Evolutionary conservation across 768 basidiomycete species (phyloP).

Genomic region (Russula abietina): DNA sequence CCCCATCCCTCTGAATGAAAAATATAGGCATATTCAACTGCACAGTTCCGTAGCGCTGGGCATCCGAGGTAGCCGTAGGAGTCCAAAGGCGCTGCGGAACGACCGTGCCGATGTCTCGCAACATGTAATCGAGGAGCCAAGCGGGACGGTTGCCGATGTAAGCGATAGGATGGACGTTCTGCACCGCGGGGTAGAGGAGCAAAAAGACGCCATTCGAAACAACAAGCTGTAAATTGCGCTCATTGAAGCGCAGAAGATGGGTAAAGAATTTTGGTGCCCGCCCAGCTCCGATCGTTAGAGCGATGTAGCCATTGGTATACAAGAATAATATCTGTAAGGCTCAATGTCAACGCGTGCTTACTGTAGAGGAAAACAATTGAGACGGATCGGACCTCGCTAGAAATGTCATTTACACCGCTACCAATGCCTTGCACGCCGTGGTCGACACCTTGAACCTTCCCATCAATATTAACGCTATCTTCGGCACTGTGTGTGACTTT

Average conservation of each 20-base stretch:
- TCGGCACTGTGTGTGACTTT: too few relatives aligned
- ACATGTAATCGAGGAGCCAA: slow-evolving; percentile 7
- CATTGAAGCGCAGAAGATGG: not conserved
- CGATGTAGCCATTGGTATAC: slow-evolving; percentile 1
- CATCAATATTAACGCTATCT: too few relatives aligned
- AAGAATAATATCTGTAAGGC: not conserved
- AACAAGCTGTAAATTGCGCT: not conserved
- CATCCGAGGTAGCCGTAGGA: slow-evolving; percentile 1
- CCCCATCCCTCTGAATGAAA: slow-evolving; percentile 6
- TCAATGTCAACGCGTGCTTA: not conserved
- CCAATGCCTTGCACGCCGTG: too few relatives aligned
- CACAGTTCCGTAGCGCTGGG: slow-evolving; percentile 4
- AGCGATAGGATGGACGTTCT: not conserved
- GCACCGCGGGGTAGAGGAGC: not conserved
- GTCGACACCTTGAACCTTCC: too few relatives aligned
- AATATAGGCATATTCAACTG: slow-evolving; percentile 16
- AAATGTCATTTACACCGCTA: too few relatives aligned
- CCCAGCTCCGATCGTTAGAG: not conserved
- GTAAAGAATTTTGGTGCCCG: not conserved
- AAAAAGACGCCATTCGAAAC: not conserved
- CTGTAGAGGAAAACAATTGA: too few relatives aligned
- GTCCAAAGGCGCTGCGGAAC: slow-evolving; percentile 11
- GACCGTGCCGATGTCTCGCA: not conserved
- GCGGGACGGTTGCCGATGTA: not conserved
- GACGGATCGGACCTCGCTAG: too few relatives aligned